Percentiles rank a stretch among this genome's conserved stretches.
Evolutionary conservation across 805 yeast genomes (phyloP).

Genomic region (Grigorovia humatica): DNA sequence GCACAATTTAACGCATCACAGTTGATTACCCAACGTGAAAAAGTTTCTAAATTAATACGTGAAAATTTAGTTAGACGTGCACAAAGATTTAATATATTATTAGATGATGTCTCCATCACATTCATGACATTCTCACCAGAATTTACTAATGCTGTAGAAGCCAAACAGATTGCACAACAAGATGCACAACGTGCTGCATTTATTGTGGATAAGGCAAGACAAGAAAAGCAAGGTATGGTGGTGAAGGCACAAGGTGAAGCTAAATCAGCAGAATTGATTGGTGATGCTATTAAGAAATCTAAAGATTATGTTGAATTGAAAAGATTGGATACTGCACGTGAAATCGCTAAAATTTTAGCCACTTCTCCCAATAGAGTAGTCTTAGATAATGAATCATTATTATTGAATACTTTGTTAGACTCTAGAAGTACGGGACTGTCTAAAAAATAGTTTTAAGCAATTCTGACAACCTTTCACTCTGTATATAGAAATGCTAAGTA

Average conservation of each 20-base stretch:
- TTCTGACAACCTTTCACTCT: neutral
- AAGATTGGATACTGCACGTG: constrained; percentile 94
- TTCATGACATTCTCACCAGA: constrained; percentile 97
- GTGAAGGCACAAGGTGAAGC: constrained; percentile 99
- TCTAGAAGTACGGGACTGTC: constrained; percentile 33
- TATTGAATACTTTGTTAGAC: constrained; percentile 81
- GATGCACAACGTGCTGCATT: constrained; percentile 98
- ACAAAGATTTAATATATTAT: constrained; percentile 67
- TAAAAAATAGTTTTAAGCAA: neutral
- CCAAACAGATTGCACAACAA: constrained; percentile 98
- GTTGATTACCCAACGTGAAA: constrained; percentile 97
- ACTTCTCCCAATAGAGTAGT: constrained; percentile 85
- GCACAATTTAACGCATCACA: constrained; percentile 99
- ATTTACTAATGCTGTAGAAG: constrained; percentile 94
- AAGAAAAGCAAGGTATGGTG: constrained; percentile 94
- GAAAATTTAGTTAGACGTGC: constrained; percentile 91
- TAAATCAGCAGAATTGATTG: constrained; percentile 92
- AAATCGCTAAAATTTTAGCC: constrained; percentile 79
- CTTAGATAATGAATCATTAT: constrained; percentile 83
- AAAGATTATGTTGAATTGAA: constrained; percentile 93
- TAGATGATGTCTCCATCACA: constrained; percentile 95
- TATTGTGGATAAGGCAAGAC: constrained; percentile 91
- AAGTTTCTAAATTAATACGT: constrained; percentile 81
- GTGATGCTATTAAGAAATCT: constrained; percentile 96
- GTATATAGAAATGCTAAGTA: too few species aligned